Evolutionary conservation across 2,329 filamentous ascomycete species (phyloP).

Genomic region (Fusarium sp.): DNA sequence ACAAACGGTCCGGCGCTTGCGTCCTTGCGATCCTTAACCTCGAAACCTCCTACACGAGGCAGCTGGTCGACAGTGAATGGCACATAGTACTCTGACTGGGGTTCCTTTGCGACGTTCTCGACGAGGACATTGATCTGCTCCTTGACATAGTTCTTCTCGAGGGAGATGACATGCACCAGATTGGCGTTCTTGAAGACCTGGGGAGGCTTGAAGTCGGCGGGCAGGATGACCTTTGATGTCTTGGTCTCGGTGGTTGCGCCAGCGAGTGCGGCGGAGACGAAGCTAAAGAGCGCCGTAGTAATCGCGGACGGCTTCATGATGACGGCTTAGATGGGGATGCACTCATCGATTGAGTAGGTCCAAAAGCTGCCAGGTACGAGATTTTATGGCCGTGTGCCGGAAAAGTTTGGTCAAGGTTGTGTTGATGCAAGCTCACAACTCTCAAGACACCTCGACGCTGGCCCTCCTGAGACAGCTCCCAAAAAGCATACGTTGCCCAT

Average conservation of each 20-base stretch:
- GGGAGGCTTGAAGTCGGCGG: constrained; percentile 83
- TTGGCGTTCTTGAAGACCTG: constrained; percentile 96
- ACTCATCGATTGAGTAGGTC: constrained; percentile 55
- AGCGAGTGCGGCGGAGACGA: constrained; percentile 65
- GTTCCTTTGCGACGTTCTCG: constrained; percentile 84
- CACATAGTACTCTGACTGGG: constrained; percentile 92
- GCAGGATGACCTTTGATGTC: constrained; percentile 72
- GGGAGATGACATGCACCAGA: constrained; percentile 87
- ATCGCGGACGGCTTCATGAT: constrained; percentile 63
- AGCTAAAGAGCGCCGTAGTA: constrained; percentile 71
- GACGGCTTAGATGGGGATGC: constrained; percentile 45
- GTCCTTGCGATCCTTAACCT: constrained; percentile 94
- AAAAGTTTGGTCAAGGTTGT: constrained; percentile 25
- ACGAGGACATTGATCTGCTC: constrained; percentile 95
- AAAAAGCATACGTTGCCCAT: constrained; percentile 58
- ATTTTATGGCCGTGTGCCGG: constrained; percentile 28
- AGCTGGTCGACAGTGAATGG: constrained; percentile 86
- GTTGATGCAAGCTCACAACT: constrained; percentile 42
- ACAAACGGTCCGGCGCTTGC: constrained; percentile 75
- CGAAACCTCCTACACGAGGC: constrained; percentile 84
- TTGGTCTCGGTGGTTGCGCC: constrained; percentile 57
- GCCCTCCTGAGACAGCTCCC: constrained; percentile 50
- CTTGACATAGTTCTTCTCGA: constrained; percentile 92
- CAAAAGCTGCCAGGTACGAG: constrained; percentile 34
- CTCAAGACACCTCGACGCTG: constrained; percentile 42